Base-by-base conservation (phyloP, 805 yeast genomes). In the Candida methanosorbosa region DNA sequence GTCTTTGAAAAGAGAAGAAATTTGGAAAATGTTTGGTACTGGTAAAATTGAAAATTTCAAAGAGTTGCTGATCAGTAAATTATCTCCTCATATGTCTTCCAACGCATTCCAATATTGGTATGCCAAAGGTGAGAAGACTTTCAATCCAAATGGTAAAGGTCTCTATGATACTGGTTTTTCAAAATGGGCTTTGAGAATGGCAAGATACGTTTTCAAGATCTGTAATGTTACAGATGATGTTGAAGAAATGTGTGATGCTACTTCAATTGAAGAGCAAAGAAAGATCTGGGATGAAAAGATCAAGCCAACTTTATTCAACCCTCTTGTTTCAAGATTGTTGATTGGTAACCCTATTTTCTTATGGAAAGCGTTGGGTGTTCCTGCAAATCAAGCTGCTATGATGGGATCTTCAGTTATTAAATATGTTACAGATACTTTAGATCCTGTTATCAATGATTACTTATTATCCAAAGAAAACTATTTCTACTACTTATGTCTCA, bases 321-420 rank as follows among this genome's bases (percentile, higher is more conserved):
- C 84, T 16, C 45, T 80, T 33, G 78, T 82, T 36, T 76, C 82
- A 14, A 72, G 73, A 33, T 48, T 81, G 20, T 61, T 84, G 33
- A 70, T 84, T 28, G 87, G 87, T n/a, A 84, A 83, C 55, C 88
- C 90, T 16, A 55, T 82, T n/a, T 83, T 83, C 54, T 64, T 84
- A 38, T 83, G 94, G 94, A 82, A 81, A 53, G 94, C 94, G 0
- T 65, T 84, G 18, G 94, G 94, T n/a, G 94, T 83, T 31, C 94
- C 94, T 5, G 74, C 78, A 7, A 83, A 84, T 51, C 94, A 83
- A 61, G 87, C 92, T 5, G 64, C 74, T 20, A 72, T 84, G 79
- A 82, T 84, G 75, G 85, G 81, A 18, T 63, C 72, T 14, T 77
- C 87, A 0, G 78, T 81, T 29, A 58, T 79, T 45, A 71, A 78